phyloP scores from a whole-genome alignment of 345 rosid species.

The Angophora floribunda region DNA sequence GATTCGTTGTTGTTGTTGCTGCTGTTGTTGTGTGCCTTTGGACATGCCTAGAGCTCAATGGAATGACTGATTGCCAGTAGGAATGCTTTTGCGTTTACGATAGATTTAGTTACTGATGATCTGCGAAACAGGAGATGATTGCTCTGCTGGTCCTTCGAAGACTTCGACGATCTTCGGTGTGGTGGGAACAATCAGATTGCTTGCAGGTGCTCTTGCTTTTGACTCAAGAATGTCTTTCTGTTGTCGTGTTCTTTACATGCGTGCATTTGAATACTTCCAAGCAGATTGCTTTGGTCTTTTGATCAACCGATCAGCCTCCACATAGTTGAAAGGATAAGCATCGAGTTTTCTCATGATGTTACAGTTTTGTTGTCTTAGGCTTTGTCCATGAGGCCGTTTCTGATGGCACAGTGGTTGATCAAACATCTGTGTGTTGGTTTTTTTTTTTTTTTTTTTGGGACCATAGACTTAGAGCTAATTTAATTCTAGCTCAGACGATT shows the following conservation, averaged over 20 bases:
- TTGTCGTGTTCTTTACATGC: background rate
- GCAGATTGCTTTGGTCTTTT: background rate
- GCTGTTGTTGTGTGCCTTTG: background rate
- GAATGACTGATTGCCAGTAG: background rate
- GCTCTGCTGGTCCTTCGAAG: constrained; percentile 31
- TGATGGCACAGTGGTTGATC: background rate
- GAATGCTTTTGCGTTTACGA: background rate
- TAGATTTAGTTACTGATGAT: background rate
- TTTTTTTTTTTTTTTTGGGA: background rate
- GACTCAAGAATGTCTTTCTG: background rate
- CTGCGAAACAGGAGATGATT: constrained; percentile 20
- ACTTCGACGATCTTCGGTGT: constrained; percentile 66
- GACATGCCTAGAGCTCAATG: background rate
- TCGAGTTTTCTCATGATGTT: background rate
- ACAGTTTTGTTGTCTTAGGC: background rate
- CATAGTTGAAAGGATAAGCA: background rate
- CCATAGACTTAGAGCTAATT: background rate
- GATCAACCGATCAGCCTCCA: background rate
- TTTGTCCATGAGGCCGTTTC: background rate
- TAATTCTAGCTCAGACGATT: background rate
- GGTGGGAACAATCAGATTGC: constrained; percentile 75
- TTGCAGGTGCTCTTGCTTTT: constrained; percentile 47
- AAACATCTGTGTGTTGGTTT: background rate
- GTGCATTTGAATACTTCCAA: background rate
- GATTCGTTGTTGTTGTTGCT: background rate